phyloP scores from a whole-genome alignment of 78 protist genomes.

The Tieghemostelium lacteum region DNA sequence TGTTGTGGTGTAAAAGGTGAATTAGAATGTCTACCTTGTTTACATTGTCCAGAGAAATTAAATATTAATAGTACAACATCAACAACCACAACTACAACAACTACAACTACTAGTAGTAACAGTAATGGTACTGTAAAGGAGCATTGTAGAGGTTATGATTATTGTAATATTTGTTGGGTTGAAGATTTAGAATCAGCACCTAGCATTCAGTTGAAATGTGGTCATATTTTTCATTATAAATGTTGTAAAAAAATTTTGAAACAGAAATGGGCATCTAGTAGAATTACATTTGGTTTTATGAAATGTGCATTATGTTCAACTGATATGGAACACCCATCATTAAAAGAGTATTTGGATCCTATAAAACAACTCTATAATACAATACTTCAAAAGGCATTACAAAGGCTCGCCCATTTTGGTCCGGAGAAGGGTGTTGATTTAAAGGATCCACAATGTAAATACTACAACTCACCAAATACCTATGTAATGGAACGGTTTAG shows the following conservation, averaged over 20 bases:
- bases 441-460: slow-evolving; percentile 46
- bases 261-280: slow-evolving; percentile 77
- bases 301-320: slow-evolving; percentile 83
- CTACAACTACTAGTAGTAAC: not conserved
- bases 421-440: slow-evolving; percentile 57
- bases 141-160: slow-evolving; percentile 61
- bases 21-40: slow-evolving; percentile 79
- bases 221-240: slow-evolving; percentile 77
- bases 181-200: slow-evolving; percentile 82
- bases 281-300: slow-evolving; percentile 87
- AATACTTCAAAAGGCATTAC: slow-evolving; percentile 13
- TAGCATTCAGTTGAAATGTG: slow-evolving; percentile 82
- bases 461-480: slow-evolving; percentile 35
- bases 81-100: not conserved
- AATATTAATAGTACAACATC: not conserved
- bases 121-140: not conserved
- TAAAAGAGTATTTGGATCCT: slow-evolving; percentile 14
- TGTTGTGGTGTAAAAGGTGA: slow-evolving; percentile 80
- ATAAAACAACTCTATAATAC: slow-evolving; percentile 17
- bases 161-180: slow-evolving; percentile 86
- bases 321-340: slow-evolving; percentile 42
- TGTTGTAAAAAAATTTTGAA: slow-evolving; percentile 62
- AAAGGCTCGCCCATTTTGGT: slow-evolving; percentile 13
- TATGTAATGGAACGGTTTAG: slow-evolving; percentile 76
- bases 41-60: slow-evolving; percentile 23